Evolutionary conservation across 495 filamentous ascomycete species (phyloP).

Genomic region (Hypoxylon fragiforme): DNA sequence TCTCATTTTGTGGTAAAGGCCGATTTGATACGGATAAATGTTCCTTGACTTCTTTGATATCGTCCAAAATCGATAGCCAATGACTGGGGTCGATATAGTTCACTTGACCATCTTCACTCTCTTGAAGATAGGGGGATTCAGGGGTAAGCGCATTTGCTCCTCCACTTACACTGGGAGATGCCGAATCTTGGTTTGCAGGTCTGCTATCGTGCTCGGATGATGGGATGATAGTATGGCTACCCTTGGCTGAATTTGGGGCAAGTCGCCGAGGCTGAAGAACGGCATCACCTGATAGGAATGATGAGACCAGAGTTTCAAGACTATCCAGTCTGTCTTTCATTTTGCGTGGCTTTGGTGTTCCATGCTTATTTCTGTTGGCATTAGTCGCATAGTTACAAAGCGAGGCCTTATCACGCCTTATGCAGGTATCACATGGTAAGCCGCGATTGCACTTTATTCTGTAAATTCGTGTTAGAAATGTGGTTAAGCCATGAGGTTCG

Average conservation of each 20-base stretch:
- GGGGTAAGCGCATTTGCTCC: not conserved
- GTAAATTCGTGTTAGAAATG: too few species aligned
- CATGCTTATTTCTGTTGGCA: not conserved
- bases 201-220: not conserved
- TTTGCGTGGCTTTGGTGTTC: not conserved
- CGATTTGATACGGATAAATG: not conserved
- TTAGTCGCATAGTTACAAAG: not conserved
- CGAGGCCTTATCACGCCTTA: not conserved
- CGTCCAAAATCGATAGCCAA: not conserved
- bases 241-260: not conserved
- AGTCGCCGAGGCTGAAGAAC: not conserved
- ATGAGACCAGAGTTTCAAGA: not conserved
- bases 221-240: not conserved
- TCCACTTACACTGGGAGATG: not conserved
- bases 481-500: too few species aligned
- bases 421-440: not conserved
- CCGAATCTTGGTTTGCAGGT: not conserved
- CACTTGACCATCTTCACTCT: not conserved
- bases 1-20: not conserved
- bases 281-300: not conserved
- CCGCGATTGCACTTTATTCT: not conserved
- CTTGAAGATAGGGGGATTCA: not conserved
- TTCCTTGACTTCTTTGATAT: not conserved
- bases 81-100: not conserved
- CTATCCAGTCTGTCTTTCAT: not conserved